Conservation (phyloP, 2,329 filamentous ascomycete species). For the Pyricularia grisea region DNA sequence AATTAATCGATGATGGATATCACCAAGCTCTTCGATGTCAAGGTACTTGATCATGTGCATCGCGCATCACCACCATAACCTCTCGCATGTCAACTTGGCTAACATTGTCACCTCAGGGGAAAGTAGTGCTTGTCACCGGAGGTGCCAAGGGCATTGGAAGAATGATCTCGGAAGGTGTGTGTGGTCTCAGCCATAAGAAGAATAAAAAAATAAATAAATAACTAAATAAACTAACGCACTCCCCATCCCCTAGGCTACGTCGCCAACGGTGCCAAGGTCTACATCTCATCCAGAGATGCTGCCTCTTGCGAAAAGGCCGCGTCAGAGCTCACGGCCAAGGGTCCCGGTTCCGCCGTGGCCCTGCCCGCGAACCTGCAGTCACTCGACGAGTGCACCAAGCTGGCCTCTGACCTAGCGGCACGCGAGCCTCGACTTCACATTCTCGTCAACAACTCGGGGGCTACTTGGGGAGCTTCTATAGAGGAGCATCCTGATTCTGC, state of each 20-base stretch:
- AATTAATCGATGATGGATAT: neutral
- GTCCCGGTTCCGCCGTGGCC: conserved; percentile 38
- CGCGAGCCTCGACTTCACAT: conserved; percentile 47
- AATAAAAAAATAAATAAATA: too few relatives aligned
- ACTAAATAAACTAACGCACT: neutral
- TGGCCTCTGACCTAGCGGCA: conserved; percentile 40
- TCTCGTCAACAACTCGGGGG: conserved; percentile 58
- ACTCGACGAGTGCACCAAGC: conserved; percentile 41
- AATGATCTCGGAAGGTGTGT: conserved; percentile 45
- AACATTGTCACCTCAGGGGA: conserved; percentile 28
- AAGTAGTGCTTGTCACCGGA: conserved; percentile 49
- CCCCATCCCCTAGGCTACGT: conserved; percentile 41
- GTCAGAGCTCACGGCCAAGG: conserved; percentile 41
- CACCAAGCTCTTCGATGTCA: neutral
- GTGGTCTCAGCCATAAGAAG: neutral
- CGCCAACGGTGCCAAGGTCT: conserved; percentile 53
- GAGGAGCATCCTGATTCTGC: conserved; percentile 48
- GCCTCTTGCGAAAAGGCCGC: conserved; percentile 46
- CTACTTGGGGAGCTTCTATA: conserved; percentile 53
- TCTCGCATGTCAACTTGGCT: neutral
- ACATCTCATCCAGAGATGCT: conserved; percentile 56
- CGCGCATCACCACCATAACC: neutral
- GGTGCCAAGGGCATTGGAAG: conserved; percentile 54
- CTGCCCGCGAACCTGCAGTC: conserved; percentile 58
- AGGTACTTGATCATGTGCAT: neutral